Base-by-base conservation (phyloP, 495 filamentous ascomycete genomes). In the Penicillium canescens region DNA sequence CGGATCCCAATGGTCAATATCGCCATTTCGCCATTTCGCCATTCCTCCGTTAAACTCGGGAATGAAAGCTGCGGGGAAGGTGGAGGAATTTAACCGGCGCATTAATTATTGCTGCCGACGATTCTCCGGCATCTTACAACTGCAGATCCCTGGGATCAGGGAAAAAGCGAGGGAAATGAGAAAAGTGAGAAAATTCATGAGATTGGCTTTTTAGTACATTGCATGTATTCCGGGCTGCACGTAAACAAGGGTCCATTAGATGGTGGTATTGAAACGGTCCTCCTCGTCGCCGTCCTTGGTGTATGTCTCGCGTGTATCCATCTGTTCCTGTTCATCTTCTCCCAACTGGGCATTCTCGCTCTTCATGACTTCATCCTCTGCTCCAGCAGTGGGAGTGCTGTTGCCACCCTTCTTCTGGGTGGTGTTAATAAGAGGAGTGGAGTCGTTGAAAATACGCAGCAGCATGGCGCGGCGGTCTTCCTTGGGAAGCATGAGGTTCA, bases 401-500 rank as follows among this genome's bases (percentile, higher is more conserved):
- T 41, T 64, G 3, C 47, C 55, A 40, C 73, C 62, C 42, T 72
- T 73, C 67, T 82, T 80, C 23, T 79, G 71, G 57, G 70, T 73
- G 13, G 63, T 66, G 61, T 76, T 78, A 46, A 74, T 46, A 13
- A 97, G 73, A 3, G 87, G 89, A 2, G 86, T 84, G 20, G 82
- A 80, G 54, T 97, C 92, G 61, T 96, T 92, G 74, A 86, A 98
- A 34, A 98, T 78, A 33, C 94, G 83, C 50, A 96, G 78, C 60
- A 97, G 77, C 89, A 97, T 93, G 7, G 93, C 94, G 33, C 83
- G 87, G 28, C 94, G 84, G 42, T 98, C 94, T 64, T 98, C 94
- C 74, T 98, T 98, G 45, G 91, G 91, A 58, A 97, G 75, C 94
- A 98, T 98, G 37, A 98, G 82, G 69, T 98, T 98, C 46, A 96